Base-by-base conservation (phyloP, 2,329 filamentous ascomycete species). In the Fusarium pseudocircinatum region DNA sequence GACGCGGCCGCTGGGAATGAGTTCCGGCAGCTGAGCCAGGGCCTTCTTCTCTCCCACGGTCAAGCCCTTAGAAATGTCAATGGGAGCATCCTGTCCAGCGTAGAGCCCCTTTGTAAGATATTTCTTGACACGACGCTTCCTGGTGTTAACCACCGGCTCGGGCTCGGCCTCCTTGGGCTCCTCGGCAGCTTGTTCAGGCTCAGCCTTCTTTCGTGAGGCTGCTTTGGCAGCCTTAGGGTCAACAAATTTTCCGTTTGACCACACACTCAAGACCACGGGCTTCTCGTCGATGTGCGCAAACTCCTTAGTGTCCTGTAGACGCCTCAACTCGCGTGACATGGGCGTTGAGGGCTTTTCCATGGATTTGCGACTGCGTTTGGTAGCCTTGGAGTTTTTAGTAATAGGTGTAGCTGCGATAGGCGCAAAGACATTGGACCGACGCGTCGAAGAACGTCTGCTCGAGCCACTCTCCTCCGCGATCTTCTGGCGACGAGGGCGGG, bases 71-170 rank as follows among this genome's bases (percentile, higher is more conserved):
- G 80, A 80, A 13, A 84, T 79, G 63, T 89, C 86, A 12, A 79
- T 72, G 2, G 88, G 87, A 12, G 83, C 83, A 36, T 91, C 87
- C 81, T 98, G 96, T 34, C 96, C 96, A 2, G 94, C 92, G 78
- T 97, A 98, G 20, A 98, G 86, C 15, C 96, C 96, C 80, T 95
- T 93, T 59, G 87, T 86, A 60, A 97, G 85, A 89, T 93, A 98
- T 74, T 91, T 91, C 85, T 97, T 97, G 58, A 86, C 83, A 42
- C 85, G 86, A 63, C 87, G 84, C 72, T 84, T 82, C 70, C 82
- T 84, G 15, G 73, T 73, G 32, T 81, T 77, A 16, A 81, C 78
- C 12, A 81, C 75, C 30, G 82, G 81, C 75, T 87, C 85, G 57
- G 79, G 72, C 53, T 84, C 81, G 40, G 79, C 74, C 40, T 72